Evolutionary conservation across 1,139 yeast genomes (phyloP), one percentile per base, ranked within the genome.

Genomic region (Yamadazyma dushanensis): DNA sequence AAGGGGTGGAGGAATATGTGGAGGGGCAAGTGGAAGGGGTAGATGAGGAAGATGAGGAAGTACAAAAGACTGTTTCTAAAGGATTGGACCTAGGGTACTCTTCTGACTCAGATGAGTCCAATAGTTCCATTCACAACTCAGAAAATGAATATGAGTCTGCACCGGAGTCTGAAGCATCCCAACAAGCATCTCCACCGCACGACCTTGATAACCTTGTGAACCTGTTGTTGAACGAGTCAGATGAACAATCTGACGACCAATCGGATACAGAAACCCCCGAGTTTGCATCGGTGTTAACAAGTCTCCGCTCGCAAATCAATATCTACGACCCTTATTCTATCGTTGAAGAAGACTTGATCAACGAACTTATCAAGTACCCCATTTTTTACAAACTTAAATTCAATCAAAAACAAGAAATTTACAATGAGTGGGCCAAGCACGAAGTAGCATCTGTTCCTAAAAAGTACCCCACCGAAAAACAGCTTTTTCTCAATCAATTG

Each of bases 291-390:
- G 30, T 32, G 3, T 16, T 70, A 5, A 56, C 61, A 20, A 28
- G 38, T 5, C 50, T 51, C 35, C 42, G 51, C 26, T 42, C 50
- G 16, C 42, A 44, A 25, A 61, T 69, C 15, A 61, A 70, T 4
- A 33, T 52, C 16, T 64, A 54, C 44, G 68, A 68, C 29, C 61
- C 71, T 3, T 70, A 74, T 70, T 53, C 54, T 33, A 41, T 70
- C 18, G 58, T 69, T 1, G 68, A 67, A 41, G 74, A 69, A 35
- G 67, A 63, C 18, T 45, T 63, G 13, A 51, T 66, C 8, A 32
- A 48, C 2, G 61, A 59, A 14, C 50, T 70, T 15, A 57, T 54
- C 8, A 51, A 52, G 26, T 38, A 46, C 24, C 65, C 72, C 1
- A 59, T 52, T n/a, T 69, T 50, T 45, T 68, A 55, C 41, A 45